Base-by-base conservation (phyloP, 2,329 filamentous ascomycete species). In the Leptographium lundbergii region DNA sequence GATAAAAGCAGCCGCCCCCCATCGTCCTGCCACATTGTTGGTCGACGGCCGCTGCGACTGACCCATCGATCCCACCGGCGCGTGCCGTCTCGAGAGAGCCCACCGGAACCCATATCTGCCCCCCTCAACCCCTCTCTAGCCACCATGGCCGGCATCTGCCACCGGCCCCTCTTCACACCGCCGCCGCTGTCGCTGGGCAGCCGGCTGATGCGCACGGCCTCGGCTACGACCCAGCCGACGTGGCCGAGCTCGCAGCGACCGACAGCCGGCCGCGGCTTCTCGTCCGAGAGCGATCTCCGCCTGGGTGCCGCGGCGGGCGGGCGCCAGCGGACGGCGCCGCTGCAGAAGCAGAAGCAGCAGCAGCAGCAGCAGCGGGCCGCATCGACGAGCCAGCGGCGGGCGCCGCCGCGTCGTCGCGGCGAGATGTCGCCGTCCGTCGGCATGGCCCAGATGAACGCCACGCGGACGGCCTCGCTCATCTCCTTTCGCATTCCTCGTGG, bases 401-500 rank as follows among this genome's bases (percentile, higher is more conserved):
- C 11, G 55, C 27, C 55, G 19, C n/a, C 32, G 17, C 17, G 25
- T 19, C 42, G 57, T 10, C 42, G 34, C 22, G 13, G n/a, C 22
- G 57, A 61, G 13, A 54, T 55, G 58, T 58, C 62, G 45, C 62
- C 62, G 13, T 55, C 62, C 2, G 42, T 57, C 48, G n/a, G 42
- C 45, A 59, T 59, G 57, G 17, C 56, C 11, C 57, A 61, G 55
- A 50, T 54, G 39, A 45, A 34, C 13, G 56, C 39, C 6, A 29
- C 19, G 29, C 55, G 50, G 48, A 42, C 57, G 17, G 52, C 62
- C 1, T 54, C 56, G 2, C 25, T 59, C 34, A 58, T 64, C 4
- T 29, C 55, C n/a, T 62, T 64, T 47, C 63, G 63, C n/a, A 59
- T 63, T 54, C 63, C 63, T 2, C 52, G 62, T 63, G 27, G 1